Evolutionary conservation across 106 monocot species (phyloP).

Genomic region (Dioscorea alata): DNA sequence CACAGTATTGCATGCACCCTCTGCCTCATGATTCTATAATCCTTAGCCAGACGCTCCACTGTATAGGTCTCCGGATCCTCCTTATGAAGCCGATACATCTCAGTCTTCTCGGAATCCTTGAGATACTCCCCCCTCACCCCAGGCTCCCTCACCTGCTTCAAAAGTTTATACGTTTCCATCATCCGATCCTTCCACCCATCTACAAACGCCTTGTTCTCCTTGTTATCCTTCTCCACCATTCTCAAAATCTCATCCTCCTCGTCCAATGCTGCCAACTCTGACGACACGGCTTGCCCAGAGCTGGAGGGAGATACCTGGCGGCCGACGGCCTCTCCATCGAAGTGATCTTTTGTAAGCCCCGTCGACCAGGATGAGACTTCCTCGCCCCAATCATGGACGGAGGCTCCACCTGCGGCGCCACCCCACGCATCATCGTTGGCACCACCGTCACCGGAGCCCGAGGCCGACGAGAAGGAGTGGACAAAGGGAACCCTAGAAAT

Average conservation of each 20-base stretch:
- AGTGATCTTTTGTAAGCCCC: conserved; percentile 69
- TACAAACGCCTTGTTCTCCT: conserved; percentile 37
- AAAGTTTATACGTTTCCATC: conserved; percentile 52
- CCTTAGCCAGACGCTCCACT: conserved; percentile 83
- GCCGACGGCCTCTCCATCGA: conserved; percentile 68
- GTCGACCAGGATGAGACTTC: conserved; percentile 76
- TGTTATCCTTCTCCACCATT: conserved; percentile 40
- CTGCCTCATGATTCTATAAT: conserved; percentile 83
- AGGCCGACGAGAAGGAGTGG: conserved; percentile 12
- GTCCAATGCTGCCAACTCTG: conserved; percentile 29
- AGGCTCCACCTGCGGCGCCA: neutral
- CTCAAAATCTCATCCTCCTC: conserved; percentile 44
- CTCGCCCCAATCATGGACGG: conserved; percentile 57
- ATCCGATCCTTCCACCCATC: conserved; percentile 61
- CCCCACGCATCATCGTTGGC: conserved; percentile 14
- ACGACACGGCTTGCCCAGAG: neutral
- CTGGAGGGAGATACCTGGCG: conserved; percentile 10
- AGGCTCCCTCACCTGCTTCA: conserved; percentile 95
- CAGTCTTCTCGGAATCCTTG: conserved; percentile 90
- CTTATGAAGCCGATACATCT: conserved; percentile 90
- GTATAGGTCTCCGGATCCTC: conserved; percentile 68
- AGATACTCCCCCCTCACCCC: conserved; percentile 70
- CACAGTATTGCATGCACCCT: conserved; percentile 86
- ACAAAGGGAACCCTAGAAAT: conserved; percentile 12
- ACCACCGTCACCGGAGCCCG: conserved; percentile 3